phyloP scores from a whole-genome alignment of 2,329 filamentous ascomycete genomes.

The Penicillium aurantiogriseum region DNA sequence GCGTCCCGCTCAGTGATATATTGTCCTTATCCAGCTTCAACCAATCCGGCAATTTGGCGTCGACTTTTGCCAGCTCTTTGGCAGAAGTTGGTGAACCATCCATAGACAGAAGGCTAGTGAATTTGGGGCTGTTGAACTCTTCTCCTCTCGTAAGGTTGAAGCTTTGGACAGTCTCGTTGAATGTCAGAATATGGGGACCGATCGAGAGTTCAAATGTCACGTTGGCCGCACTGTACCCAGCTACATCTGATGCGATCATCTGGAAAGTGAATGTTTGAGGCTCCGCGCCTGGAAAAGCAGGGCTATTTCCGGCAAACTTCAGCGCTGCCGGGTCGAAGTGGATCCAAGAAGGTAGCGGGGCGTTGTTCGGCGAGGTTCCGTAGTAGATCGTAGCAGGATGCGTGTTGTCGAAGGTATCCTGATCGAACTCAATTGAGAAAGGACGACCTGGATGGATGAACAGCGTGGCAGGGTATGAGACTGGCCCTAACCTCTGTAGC shows the following conservation, averaged over 20 bases:
- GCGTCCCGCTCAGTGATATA: slow-evolving; percentile 63
- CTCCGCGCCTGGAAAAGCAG: slow-evolving; percentile 62
- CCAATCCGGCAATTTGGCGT: slow-evolving; percentile 65
- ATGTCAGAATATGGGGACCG: slow-evolving; percentile 66
- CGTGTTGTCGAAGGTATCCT: slow-evolving; percentile 63
- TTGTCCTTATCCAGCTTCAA: slow-evolving; percentile 62
- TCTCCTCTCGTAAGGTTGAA: slow-evolving; percentile 58
- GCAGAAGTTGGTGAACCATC: slow-evolving; percentile 55
- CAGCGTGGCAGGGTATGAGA: slow-evolving; percentile 41
- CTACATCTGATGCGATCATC: slow-evolving; percentile 74
- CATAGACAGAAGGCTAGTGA: slow-evolving; percentile 55
- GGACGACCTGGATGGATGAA: slow-evolving; percentile 39
- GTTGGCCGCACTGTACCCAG: slow-evolving; percentile 69
- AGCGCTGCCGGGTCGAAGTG: slow-evolving; percentile 65
- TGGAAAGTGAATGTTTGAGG: slow-evolving; percentile 71
- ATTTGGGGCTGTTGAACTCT: slow-evolving; percentile 52
- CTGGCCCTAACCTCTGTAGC: slow-evolving; percentile 35
- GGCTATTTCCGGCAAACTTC: slow-evolving; percentile 69
- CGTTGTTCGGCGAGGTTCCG: slow-evolving; percentile 71
- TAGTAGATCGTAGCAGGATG: slow-evolving; percentile 66
- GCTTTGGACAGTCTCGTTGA: slow-evolving; percentile 56
- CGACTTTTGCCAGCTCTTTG: slow-evolving; percentile 53
- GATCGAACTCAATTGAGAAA: slow-evolving; percentile 71
- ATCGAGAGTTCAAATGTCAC: slow-evolving; percentile 70
- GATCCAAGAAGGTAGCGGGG: slow-evolving; percentile 83